Evolutionary conservation across 495 filamentous ascomycete genomes (phyloP).

Genomic region (Aspergillus olivimuriae): DNA sequence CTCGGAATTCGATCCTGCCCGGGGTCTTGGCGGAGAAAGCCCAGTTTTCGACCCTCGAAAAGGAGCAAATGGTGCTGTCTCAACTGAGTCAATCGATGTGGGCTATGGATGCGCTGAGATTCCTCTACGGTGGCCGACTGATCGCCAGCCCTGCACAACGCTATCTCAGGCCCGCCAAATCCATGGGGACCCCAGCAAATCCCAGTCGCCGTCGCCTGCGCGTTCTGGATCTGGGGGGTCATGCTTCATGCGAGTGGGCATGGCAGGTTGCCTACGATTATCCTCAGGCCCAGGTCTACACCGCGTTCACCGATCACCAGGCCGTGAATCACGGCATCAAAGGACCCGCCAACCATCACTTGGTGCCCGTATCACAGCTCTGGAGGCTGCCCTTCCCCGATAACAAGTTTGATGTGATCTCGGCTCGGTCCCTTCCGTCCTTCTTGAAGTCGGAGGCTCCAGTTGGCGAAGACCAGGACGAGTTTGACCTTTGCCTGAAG

Average conservation of each 20-base stretch:
- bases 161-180: conserved; percentile 29
- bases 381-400: conserved; percentile 81
- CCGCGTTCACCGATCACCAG: conserved; percentile 67
- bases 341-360: conserved; percentile 82
- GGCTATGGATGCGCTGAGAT: conserved; percentile 72
- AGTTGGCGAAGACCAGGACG: conserved; percentile 54
- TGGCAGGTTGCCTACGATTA: conserved; percentile 86
- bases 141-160: conserved; percentile 67
- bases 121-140: conserved; percentile 73
- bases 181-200: conserved; percentile 1
- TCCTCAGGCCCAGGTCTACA: conserved; percentile 78
- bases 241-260: conserved; percentile 84
- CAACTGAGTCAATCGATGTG: conserved; percentile 72
- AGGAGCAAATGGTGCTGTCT: conserved; percentile 68
- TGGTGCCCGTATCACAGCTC: conserved; percentile 64
- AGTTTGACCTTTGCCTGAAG: conserved; percentile 77
- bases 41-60: conserved; percentile 53
- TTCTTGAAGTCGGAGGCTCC: conserved; percentile 62
- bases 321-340: conserved; percentile 62
- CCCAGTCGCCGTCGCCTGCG: conserved; percentile 31
- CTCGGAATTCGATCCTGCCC: conserved; percentile 43
- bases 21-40: conserved; percentile 39
- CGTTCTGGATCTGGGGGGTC: conserved; percentile 85
- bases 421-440: conserved; percentile 78
- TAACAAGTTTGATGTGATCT: conserved; percentile 87